Percentiles rank a stretch among this genome's conserved stretches.
Conservation (phyloP, 192 early-diverging fungal species). For the Coemansia sp. region DNA sequence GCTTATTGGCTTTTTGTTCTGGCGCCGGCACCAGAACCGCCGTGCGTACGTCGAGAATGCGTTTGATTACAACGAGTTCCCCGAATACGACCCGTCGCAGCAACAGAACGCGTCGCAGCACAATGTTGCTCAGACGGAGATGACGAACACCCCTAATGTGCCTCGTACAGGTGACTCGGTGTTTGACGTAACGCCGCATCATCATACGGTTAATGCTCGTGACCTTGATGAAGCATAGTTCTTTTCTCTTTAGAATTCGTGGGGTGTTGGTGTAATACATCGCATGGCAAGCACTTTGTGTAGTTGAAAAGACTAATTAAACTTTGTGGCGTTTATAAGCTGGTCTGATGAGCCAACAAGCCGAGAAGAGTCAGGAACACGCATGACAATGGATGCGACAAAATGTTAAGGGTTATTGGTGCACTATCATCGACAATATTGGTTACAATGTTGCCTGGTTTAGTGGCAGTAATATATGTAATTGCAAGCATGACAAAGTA, state of each 20-base stretch:
- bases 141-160: background rate
- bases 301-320: too few species aligned
- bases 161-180: slow-evolving; percentile 16
- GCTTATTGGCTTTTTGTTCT: slow-evolving; percentile 30
- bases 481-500: too few species aligned
- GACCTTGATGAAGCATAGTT: slow-evolving; percentile 44
- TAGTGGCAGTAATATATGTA: too few species aligned
- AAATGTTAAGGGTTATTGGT: too few species aligned
- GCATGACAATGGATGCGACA: too few species aligned
- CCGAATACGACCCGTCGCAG: slow-evolving; percentile 41
- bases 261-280: background rate
- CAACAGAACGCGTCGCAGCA: background rate
- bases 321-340: too few species aligned
- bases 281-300: too few species aligned
- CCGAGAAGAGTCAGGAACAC: too few species aligned
- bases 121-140: background rate
- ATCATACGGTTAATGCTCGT: slow-evolving; percentile 37
- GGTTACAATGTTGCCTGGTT: too few species aligned
- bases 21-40: slow-evolving; percentile 35
- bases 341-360: too few species aligned
- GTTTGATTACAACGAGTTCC: slow-evolving; percentile 53
- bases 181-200: slow-evolving; percentile 37
- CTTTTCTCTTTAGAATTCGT: background rate
- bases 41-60: slow-evolving; percentile 27
- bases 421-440: too few species aligned